Conservation (phyloP, 331 rosid genomes). For the Quercus tomentella region DNA sequence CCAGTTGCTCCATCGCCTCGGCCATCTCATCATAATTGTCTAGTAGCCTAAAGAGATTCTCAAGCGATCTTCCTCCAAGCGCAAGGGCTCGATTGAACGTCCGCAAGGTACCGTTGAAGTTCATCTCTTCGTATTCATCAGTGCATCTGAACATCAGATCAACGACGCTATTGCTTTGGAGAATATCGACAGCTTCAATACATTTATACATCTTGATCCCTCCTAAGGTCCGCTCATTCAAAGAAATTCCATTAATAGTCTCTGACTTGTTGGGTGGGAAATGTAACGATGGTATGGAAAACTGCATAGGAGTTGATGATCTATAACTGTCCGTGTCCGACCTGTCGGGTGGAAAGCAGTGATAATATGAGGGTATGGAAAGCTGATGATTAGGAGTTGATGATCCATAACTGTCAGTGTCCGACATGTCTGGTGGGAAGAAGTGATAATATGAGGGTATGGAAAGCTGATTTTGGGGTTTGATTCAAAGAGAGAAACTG, state of each 20-base stretch:
- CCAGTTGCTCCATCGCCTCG: slow-evolving; percentile 54
- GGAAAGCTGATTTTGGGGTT: neutral
- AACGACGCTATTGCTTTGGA: neutral
- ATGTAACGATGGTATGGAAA: no score
- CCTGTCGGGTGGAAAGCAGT: no score
- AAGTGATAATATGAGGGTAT: no score
- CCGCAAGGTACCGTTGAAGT: slow-evolving; percentile 71
- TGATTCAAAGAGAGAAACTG: neutral
- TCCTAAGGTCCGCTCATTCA: slow-evolving; percentile 43
- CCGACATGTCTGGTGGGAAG: no score
- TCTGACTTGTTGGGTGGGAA: no score
- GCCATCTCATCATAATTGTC: slow-evolving; percentile 82
- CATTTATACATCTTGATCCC: slow-evolving; percentile 80
- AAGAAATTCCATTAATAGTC: slow-evolving; percentile 34
- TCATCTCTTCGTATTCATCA: slow-evolving; percentile 38
- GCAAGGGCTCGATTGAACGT: slow-evolving; percentile 80
- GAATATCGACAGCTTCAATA: slow-evolving; percentile 78
- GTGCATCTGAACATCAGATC: slow-evolving; percentile 58
- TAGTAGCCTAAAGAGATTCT: slow-evolving; percentile 79
- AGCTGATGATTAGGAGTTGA: no score
- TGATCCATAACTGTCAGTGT: no score
- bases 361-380: no score
- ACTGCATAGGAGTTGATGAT: no score
- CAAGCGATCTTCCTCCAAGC: slow-evolving; percentile 63
- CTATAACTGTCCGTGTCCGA: no score